Evolutionary conservation across 768 basidiomycete genomes (phyloP).

Genomic region (Termitomyces sp.): DNA sequence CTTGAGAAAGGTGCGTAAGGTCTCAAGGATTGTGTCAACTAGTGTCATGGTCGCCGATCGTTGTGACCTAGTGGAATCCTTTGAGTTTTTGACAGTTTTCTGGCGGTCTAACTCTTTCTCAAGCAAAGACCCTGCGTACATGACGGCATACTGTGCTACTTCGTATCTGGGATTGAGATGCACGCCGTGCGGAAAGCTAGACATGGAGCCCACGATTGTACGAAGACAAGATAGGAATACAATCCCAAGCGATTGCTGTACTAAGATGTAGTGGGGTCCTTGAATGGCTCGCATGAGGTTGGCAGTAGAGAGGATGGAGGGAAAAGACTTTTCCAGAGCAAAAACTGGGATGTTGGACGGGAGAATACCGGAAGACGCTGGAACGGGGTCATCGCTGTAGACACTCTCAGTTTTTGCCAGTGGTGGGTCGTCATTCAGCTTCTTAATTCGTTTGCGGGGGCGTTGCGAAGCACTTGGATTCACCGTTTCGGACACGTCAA

Average conservation of each 20-base stretch:
- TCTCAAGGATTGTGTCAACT: slow-evolving; percentile 24
- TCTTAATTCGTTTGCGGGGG: slow-evolving; percentile 6
- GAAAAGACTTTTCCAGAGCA: slow-evolving; percentile 27
- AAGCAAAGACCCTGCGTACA: slow-evolving; percentile 9
- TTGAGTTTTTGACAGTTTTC: not conserved
- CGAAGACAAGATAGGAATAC: slow-evolving; percentile 14
- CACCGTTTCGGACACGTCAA: not conserved
- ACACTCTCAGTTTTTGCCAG: slow-evolving; percentile 18
- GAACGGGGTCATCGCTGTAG: slow-evolving; percentile 18
- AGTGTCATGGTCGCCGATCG: slow-evolving; percentile 11
- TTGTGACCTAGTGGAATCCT: not conserved
- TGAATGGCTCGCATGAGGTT: slow-evolving; percentile 19
- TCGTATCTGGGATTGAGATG: slow-evolving; percentile 9
- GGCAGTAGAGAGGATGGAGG: slow-evolving; percentile 26
- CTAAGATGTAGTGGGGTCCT: slow-evolving; percentile 5
- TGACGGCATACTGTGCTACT: slow-evolving; percentile 11
- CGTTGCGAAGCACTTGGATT: not conserved
- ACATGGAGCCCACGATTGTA: slow-evolving; percentile 12
- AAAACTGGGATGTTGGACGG: slow-evolving; percentile 14
- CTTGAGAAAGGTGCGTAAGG: slow-evolving; percentile 24
- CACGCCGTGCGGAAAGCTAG: slow-evolving; percentile 11
- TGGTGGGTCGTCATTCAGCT: slow-evolving; percentile 3
- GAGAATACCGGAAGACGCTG: slow-evolving; percentile 15
- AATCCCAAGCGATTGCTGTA: slow-evolving; percentile 9
- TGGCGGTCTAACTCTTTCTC: slow-evolving; percentile 5